phyloP scores from a whole-genome alignment of 1,284 basidiomycete species.

The Omphalotus olearius region DNA sequence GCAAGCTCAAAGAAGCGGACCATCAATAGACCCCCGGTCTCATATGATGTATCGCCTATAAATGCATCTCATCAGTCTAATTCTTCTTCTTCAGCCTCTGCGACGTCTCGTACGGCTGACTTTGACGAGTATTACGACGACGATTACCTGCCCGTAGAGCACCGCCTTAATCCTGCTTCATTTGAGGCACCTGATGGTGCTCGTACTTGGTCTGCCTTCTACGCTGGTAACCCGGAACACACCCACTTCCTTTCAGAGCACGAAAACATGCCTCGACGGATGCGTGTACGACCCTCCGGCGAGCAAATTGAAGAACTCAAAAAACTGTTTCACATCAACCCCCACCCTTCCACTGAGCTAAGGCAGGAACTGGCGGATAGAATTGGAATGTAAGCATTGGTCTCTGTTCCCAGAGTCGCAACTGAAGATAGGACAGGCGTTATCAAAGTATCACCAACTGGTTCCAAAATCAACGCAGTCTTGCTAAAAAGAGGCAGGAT shows the following conservation, averaged over 20 bases:
- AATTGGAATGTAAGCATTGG: constrained; percentile 64
- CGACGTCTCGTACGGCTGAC: constrained; percentile 28
- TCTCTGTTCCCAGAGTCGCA: constrained; percentile 23
- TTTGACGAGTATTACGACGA: constrained; percentile 41
- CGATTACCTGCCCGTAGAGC: constrained; percentile 36
- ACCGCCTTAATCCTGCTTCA: constrained; percentile 30
- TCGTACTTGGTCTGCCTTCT: constrained; percentile 32
- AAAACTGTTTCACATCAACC: constrained; percentile 54
- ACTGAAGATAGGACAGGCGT: constrained; percentile 42
- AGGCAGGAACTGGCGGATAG: constrained; percentile 56
- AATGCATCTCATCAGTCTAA: constrained; percentile 20
- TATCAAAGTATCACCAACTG: constrained; percentile 76
- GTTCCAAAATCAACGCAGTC: constrained; percentile 80
- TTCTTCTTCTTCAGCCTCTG: constrained; percentile 18
- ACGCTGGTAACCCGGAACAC: constrained; percentile 43
- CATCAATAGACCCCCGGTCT: constrained; percentile 32
- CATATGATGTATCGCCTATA: constrained; percentile 36
- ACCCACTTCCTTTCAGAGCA: constrained; percentile 40
- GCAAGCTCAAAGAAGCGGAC: constrained; percentile 75
- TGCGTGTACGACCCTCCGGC: constrained; percentile 56
- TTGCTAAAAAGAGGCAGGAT: constrained; percentile 64
- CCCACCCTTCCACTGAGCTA: constrained; percentile 64
- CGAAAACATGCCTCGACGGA: constrained; percentile 46
- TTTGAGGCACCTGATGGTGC: constrained; percentile 8
- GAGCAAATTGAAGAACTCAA: constrained; percentile 65